phyloP scores from a whole-genome alignment of 2,329 filamentous ascomycete genomes.

The Alternaria alternata region DNA sequence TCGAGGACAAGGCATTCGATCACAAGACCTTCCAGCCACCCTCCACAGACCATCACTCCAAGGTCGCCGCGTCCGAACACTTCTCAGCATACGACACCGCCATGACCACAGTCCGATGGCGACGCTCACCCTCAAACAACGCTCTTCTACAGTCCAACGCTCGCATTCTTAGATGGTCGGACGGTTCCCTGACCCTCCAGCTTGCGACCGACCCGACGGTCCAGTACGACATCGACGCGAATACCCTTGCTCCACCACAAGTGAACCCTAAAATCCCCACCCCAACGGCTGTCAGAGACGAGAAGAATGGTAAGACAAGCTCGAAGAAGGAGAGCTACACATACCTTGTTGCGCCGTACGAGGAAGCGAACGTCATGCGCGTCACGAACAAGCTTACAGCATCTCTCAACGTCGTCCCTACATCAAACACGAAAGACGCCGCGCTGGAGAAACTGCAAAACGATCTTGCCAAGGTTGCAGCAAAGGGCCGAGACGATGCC shows the following conservation, averaged over 20 bases:
- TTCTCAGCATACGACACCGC: constrained; percentile 71
- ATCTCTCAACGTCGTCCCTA: constrained; percentile 73
- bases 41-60: constrained; percentile 64
- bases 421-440: constrained; percentile 73
- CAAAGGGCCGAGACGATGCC: constrained; percentile 54
- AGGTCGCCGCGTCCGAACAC: constrained; percentile 54
- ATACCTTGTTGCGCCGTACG: constrained; percentile 76
- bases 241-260: constrained; percentile 70
- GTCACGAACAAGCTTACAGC: constrained; percentile 80
- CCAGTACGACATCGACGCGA: constrained; percentile 78
- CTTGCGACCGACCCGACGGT: constrained; percentile 71
- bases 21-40: constrained; percentile 71
- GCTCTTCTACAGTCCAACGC: constrained; percentile 77
- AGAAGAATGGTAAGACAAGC: constrained; percentile 25
- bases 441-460: constrained; percentile 74
- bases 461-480: constrained; percentile 70
- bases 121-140: constrained; percentile 70
- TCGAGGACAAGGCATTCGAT: constrained; percentile 73
- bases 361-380: constrained; percentile 72
- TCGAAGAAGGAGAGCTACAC: constrained; percentile 74
- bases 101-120: constrained; percentile 73
- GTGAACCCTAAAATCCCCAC: constrained; percentile 59
- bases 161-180: constrained; percentile 78
- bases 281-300: constrained; percentile 49
- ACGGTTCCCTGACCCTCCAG: constrained; percentile 79